These are phyloP conservation scores for Hypomontagnella submonticulosa DNA, from an alignment of 495 filamentous ascomycete species.

Conservation along the genomic window DNA sequence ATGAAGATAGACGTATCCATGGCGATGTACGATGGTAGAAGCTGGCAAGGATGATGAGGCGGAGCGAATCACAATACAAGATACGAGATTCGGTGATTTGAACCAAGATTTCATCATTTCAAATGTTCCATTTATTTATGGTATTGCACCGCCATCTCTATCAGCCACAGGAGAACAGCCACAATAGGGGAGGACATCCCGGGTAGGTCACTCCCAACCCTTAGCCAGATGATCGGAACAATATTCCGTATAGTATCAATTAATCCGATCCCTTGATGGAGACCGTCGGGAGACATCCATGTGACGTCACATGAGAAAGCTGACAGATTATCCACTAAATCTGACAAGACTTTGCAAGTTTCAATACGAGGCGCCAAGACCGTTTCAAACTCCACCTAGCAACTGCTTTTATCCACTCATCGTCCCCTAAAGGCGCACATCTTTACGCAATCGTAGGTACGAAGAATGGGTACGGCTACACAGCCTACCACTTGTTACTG, in stretches of 20 bases:
- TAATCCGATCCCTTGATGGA: too few species aligned
- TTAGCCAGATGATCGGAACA: constrained; percentile 3
- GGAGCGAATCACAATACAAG: constrained; percentile 31
- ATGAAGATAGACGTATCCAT: constrained; percentile 9
- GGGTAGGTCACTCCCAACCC: neutral
- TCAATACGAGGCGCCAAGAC: constrained; percentile 44
- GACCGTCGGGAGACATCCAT: neutral
- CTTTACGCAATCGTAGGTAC: constrained; percentile 21
- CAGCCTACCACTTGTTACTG: constrained; percentile 26
- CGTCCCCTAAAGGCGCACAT: constrained; percentile 24
- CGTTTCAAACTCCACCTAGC: constrained; percentile 16
- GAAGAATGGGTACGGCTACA: constrained; percentile 30
- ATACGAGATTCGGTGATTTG: constrained; percentile 39
- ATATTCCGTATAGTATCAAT: neutral
- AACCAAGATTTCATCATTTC: constrained; percentile 35
- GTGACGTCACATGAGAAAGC: constrained; percentile 31
- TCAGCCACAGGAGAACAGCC: constrained; percentile 9
- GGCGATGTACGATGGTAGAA: neutral
- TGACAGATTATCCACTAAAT: constrained; percentile 16
- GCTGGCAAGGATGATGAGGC: constrained; percentile 17
- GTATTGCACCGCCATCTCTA: constrained; percentile 19
- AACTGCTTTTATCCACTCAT: constrained; percentile 23
- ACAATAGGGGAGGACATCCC: too few species aligned
- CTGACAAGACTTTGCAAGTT: constrained; percentile 24
- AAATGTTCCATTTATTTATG: neutral